Evolutionary conservation across 768 basidiomycete species (phyloP).

Genomic region (Tricholoma saponaceum): DNA sequence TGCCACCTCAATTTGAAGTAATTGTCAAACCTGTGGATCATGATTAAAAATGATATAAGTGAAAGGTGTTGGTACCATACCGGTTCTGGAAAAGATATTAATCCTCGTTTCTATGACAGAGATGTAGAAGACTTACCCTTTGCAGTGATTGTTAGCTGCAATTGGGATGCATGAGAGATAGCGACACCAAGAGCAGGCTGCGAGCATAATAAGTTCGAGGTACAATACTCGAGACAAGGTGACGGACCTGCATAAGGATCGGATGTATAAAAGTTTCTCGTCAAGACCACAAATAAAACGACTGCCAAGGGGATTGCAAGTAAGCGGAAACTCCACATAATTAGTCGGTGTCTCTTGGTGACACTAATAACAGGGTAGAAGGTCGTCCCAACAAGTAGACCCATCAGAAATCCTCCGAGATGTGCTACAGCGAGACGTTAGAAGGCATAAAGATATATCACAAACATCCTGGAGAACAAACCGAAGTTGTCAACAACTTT

Average conservation of each 20-base stretch:
- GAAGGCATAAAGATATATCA: not conserved
- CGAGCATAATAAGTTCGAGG: not conserved
- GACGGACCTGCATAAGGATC: conserved; percentile 78
- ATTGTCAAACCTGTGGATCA: not conserved
- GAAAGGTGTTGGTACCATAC: conserved; percentile 4
- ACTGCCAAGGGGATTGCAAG: conserved; percentile 72
- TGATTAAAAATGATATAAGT: not conserved
- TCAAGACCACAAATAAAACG: conserved; percentile 77
- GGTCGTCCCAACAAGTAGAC: conserved; percentile 74
- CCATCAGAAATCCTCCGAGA: conserved; percentile 84
- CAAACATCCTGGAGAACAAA: conserved; percentile 23
- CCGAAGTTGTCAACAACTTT: conserved; percentile 89
- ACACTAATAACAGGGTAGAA: conserved; percentile 89
- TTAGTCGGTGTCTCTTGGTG: conserved; percentile 64
- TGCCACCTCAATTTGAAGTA: not conserved
- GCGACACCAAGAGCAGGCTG: conserved; percentile 84
- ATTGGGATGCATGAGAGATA: conserved; percentile 91
- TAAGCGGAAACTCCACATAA: conserved; percentile 72
- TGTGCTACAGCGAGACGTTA: conserved; percentile 49
- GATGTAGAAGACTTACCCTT: conserved; percentile 32
- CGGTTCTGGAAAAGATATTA: conserved; percentile 12
- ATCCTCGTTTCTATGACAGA: not conserved
- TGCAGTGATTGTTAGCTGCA: conserved; percentile 61
- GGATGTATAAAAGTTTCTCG: conserved; percentile 85
- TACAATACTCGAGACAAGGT: conserved; percentile 4